phyloP scores from a whole-genome alignment of 2,329 filamentous ascomycete genomes.

The Trichophyton rubrum region DNA sequence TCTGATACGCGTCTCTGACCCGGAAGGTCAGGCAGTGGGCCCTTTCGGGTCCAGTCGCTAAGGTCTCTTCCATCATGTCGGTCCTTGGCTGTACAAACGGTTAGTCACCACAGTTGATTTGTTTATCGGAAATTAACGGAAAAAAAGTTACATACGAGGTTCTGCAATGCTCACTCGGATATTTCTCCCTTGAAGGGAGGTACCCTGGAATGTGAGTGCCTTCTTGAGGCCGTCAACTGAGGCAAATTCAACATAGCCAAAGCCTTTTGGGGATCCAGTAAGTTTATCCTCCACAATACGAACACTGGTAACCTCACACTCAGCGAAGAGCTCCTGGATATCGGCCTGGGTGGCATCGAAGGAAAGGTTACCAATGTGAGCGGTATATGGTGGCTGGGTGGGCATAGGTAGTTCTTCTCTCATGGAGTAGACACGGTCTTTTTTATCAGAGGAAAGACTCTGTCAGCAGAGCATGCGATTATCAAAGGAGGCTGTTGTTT shows the following conservation, averaged over 20 bases:
- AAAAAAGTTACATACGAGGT: conserved; percentile 60
- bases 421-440: conserved; percentile 25
- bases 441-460: not conserved
- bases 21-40: conserved; percentile 66
- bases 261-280: conserved; percentile 88
- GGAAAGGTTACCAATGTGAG: conserved; percentile 89
- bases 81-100: conserved; percentile 63
- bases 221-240: conserved; percentile 81
- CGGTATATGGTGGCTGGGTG: conserved; percentile 85
- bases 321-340: conserved; percentile 73
- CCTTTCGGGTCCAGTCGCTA: conserved; percentile 84
- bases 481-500: not conserved
- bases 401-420: conserved; percentile 71
- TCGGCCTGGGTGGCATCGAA: conserved; percentile 82
- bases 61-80: conserved; percentile 70
- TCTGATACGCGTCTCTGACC: conserved; percentile 35
- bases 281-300: conserved; percentile 95
- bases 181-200: conserved; percentile 72
- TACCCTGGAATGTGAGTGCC: conserved; percentile 70
- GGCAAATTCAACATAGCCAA: conserved; percentile 92
- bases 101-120: not conserved
- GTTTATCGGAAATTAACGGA: not conserved
- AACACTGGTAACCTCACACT: conserved; percentile 76
- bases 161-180: conserved; percentile 94
- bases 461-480: conserved; percentile 4